phyloP scores from a whole-genome alignment of 2,329 filamentous ascomycete species.

The Fusarium metavorans region DNA sequence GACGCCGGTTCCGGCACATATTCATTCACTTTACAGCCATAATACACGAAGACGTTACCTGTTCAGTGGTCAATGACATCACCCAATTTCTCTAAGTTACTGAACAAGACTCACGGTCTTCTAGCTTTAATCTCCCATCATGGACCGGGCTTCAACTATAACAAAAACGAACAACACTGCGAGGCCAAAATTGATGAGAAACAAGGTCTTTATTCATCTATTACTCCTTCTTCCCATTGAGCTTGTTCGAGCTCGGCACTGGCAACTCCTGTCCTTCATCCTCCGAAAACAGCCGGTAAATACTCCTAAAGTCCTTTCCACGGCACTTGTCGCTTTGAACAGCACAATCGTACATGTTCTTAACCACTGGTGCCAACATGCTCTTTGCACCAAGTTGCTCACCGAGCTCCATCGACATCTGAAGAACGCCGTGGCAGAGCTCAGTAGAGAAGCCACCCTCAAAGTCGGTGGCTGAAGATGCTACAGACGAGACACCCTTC shows the following conservation, averaged over 20 bases:
- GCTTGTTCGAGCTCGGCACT: background rate
- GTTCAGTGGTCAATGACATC: no score
- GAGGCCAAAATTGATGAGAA: background rate
- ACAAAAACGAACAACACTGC: no score
- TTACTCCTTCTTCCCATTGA: background rate
- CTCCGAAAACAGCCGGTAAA: slow-evolving; percentile 15
- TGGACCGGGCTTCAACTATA: no score
- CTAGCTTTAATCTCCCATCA: no score
- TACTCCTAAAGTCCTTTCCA: slow-evolving; percentile 12
- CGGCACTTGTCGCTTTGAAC: background rate
- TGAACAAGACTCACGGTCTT: no score
- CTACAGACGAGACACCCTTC: slow-evolving; percentile 12
- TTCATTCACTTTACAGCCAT: no score
- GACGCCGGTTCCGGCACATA: no score
- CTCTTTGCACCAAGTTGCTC: background rate
- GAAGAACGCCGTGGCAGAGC: slow-evolving; percentile 22
- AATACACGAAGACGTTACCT: no score
- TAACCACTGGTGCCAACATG: background rate
- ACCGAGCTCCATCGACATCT: slow-evolving; percentile 15
- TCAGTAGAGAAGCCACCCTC: slow-evolving; percentile 29
- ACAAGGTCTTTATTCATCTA: background rate
- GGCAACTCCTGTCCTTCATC: background rate
- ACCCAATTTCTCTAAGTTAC: no score
- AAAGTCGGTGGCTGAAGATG: slow-evolving; percentile 21
- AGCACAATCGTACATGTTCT: background rate